phyloP scores from a whole-genome alignment of 2,329 filamentous ascomycete genomes.

The Calonectria pauciramosa region DNA sequence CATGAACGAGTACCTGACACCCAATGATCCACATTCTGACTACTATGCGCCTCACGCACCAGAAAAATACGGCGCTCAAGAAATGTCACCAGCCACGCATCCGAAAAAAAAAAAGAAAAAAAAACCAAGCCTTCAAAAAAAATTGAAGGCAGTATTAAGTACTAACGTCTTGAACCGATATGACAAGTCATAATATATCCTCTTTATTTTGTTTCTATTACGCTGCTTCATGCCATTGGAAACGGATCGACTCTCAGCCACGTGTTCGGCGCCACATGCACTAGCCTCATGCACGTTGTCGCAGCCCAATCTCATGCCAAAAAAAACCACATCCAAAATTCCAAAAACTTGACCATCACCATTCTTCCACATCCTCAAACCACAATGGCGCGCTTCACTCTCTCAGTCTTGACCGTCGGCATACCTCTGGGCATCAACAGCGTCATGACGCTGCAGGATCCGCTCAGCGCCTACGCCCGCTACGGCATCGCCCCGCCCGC shows the following conservation, averaged over 20 bases:
- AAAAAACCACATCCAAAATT: neutral
- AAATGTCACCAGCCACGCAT: too few relatives aligned
- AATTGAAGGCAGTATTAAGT: neutral
- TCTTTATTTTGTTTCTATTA: neutral
- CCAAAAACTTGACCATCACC: neutral
- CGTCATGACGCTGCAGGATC: neutral
- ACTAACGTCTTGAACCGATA: neutral
- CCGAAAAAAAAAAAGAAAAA: too few relatives aligned
- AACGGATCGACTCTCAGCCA: neutral
- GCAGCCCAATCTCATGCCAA: neutral
- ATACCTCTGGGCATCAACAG: neutral
- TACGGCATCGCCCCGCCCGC: neutral
- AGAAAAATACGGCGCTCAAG: too few relatives aligned
- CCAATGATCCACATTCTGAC: too few relatives aligned
- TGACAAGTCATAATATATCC: too few relatives aligned
- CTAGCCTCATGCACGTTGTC: neutral
- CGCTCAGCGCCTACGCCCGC: neutral
- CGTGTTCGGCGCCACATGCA: neutral
- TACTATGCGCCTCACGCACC: too few relatives aligned
- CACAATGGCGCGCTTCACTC: neutral
- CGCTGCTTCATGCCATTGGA: neutral
- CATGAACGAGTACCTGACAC: too few relatives aligned
- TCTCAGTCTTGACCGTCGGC: neutral
- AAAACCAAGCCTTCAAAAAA: neutral
- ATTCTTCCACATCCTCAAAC: neutral